Percentiles rank a stretch among this genome's conserved stretches.
Evolutionary conservation across 306 rosid genomes (phyloP).

Genomic region (Trichosanthes truncata): DNA sequence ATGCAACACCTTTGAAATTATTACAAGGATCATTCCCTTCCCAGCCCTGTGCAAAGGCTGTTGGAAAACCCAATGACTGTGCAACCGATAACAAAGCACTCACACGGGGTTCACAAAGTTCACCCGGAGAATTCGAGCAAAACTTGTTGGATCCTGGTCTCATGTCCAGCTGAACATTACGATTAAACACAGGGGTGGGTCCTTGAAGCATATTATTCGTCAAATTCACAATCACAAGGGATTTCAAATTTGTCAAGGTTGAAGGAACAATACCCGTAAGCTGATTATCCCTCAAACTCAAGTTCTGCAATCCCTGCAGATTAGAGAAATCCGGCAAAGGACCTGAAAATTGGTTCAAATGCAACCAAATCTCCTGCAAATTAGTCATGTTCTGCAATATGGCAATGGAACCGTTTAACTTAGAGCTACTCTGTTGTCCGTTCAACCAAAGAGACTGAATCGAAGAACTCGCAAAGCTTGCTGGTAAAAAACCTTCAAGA

Average conservation of each 20-base stretch:
- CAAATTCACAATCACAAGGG: slow-evolving; percentile 35
- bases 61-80: slow-evolving; percentile 49
- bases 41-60: slow-evolving; percentile 52
- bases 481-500: slow-evolving; percentile 54
- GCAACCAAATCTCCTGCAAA: slow-evolving; percentile 39
- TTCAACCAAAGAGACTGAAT: slow-evolving; percentile 50
- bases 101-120: slow-evolving; percentile 43
- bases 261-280: slow-evolving; percentile 71
- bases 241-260: slow-evolving; percentile 30
- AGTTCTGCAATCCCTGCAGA: slow-evolving; percentile 10
- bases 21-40: slow-evolving; percentile 63
- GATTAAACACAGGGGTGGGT: slow-evolving; percentile 35
- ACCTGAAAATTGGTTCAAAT: slow-evolving; percentile 56
- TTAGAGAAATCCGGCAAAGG: slow-evolving; percentile 62
- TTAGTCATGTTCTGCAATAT: slow-evolving; percentile 48
- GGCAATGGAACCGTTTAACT: slow-evolving; percentile 55
- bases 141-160: slow-evolving; percentile 24
- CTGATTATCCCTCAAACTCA: slow-evolving; percentile 56
- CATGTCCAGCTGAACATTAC: slow-evolving; percentile 31
- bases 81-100: slow-evolving; percentile 30
- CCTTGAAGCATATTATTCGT: slow-evolving; percentile 77
- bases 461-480: slow-evolving; percentile 25
- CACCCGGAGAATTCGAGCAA: slow-evolving; percentile 29
- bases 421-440: slow-evolving; percentile 32
- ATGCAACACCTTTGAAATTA: slow-evolving; percentile 44